Conservation (phyloP, 2,329 filamentous ascomycete species). For the Colletotrichum melonis region DNA sequence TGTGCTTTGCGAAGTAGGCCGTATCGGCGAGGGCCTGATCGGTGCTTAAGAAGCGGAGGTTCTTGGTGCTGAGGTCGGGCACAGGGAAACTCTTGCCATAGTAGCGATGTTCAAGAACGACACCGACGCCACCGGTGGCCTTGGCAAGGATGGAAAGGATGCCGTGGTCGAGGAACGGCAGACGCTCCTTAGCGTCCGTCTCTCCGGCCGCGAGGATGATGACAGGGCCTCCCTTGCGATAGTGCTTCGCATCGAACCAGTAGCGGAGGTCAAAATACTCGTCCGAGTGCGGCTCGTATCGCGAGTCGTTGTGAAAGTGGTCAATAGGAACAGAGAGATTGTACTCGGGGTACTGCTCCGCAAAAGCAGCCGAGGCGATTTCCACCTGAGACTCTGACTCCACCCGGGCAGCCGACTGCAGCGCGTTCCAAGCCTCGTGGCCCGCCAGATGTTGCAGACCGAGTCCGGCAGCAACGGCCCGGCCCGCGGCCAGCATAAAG, state of each 20-base stretch:
- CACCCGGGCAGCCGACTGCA: conserved; percentile 9
- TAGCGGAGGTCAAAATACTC: conserved; percentile 79
- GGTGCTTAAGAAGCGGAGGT: conserved; percentile 83
- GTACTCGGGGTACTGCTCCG: conserved; percentile 48
- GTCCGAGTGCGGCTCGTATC: conserved; percentile 81
- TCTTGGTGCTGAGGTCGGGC: conserved; percentile 72
- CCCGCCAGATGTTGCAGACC: conserved; percentile 12
- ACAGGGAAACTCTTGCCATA: conserved; percentile 83
- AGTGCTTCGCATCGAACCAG: conserved; percentile 84
- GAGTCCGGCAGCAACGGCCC: conserved; percentile 6
- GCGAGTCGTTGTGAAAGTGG: conserved; percentile 84
- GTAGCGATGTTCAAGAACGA: conserved; percentile 89
- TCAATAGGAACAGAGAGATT: conserved; percentile 70
- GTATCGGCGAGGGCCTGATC: conserved; percentile 86
- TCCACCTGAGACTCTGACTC: not conserved
- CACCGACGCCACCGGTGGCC: conserved; percentile 78
- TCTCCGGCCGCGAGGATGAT: conserved; percentile 83
- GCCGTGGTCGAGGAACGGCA: conserved; percentile 81
- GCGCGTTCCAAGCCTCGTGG: conserved; percentile 15
- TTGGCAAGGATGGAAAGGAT: conserved; percentile 77
- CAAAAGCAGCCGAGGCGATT: conserved; percentile 2
- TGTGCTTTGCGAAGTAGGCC: conserved; percentile 81
- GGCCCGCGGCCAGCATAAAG: conserved; percentile 18
- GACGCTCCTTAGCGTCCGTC: conserved; percentile 68
- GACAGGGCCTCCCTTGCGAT: conserved; percentile 82